A percentile compares a stretch with the other conserved stretches of the same genome.
phyloP scores from a whole-genome alignment of 345 rosid genomes.

The Corymbia maculata region DNA sequence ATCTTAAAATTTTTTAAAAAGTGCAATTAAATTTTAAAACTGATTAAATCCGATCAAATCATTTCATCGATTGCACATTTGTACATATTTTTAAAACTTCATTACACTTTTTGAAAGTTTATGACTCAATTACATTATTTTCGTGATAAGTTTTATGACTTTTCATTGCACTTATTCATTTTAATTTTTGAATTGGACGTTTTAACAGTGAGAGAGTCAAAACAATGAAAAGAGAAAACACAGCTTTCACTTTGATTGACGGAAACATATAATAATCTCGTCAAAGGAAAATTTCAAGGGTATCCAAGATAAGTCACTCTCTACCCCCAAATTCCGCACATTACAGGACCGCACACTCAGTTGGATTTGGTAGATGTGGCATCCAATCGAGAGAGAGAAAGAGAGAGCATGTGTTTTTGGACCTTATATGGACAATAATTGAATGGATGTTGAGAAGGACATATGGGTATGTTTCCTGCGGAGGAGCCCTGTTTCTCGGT shows the following conservation, averaged over 20 bases:
- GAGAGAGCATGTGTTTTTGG: neutral
- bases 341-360: neutral
- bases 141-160: no score
- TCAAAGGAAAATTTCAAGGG: neutral
- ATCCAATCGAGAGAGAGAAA: neutral
- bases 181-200: neutral
- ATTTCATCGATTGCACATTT: no score
- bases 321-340: neutral
- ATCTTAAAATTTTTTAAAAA: no score
- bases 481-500: constrained; percentile 1
- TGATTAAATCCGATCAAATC: no score
- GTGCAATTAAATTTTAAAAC: no score
- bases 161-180: no score
- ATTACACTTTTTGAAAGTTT: no score
- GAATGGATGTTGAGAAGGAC: neutral
- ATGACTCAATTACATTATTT: no score
- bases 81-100: no score
- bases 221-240: neutral
- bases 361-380: neutral
- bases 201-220: neutral
- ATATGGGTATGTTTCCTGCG: neutral
- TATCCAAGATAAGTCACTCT: neutral
- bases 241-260: neutral
- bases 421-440: neutral
- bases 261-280: neutral